phyloP scores from a whole-genome alignment of 1,284 basidiomycete species.

The Mycena sp. region DNA sequence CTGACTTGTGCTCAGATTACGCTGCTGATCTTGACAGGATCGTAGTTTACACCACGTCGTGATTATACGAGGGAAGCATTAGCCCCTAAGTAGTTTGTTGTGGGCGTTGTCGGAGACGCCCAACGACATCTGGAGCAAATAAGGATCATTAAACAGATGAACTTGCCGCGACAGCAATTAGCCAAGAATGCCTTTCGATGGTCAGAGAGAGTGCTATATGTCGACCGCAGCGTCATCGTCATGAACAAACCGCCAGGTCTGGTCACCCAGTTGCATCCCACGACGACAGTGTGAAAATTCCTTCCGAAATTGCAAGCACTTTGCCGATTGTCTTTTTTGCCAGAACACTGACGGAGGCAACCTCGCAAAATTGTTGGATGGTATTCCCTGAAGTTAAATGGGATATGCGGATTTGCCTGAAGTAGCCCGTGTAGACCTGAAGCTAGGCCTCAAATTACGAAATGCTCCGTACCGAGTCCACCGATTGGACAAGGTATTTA shows the following conservation, averaged over 20 bases:
- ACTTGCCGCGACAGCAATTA: conserved; percentile 15
- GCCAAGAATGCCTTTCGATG: conserved; percentile 16
- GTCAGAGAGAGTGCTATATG: conserved; percentile 50
- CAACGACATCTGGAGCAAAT: too few relatives aligned
- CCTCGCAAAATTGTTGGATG: conserved; percentile 16
- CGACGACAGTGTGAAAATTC: conserved; percentile 25
- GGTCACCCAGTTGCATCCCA: conserved; percentile 55
- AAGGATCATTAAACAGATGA: too few relatives aligned
- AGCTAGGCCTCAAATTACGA: conserved; percentile 44
- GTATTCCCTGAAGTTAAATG: neutral
- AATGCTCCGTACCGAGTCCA: conserved; percentile 62
- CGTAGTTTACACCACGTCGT: conserved; percentile 59
- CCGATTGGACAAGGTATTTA: conserved; percentile 71
- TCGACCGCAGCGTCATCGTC: conserved; percentile 62
- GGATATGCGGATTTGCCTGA: neutral
- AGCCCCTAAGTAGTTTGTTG: too few relatives aligned
- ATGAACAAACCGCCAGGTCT: conserved; percentile 72
- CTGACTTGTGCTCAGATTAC: conserved; percentile 58
- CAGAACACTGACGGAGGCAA: conserved; percentile 19
- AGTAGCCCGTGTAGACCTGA: conserved; percentile 49
- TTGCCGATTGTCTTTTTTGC: conserved; percentile 17
- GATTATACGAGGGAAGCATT: too few relatives aligned
- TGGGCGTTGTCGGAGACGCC: too few relatives aligned
- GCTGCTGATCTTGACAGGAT: conserved; percentile 72
- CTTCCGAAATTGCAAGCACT: conserved; percentile 9